Conservation (phyloP, 371 early-diverging fungal genomes). For the Actinomortierella ambigua region DNA sequence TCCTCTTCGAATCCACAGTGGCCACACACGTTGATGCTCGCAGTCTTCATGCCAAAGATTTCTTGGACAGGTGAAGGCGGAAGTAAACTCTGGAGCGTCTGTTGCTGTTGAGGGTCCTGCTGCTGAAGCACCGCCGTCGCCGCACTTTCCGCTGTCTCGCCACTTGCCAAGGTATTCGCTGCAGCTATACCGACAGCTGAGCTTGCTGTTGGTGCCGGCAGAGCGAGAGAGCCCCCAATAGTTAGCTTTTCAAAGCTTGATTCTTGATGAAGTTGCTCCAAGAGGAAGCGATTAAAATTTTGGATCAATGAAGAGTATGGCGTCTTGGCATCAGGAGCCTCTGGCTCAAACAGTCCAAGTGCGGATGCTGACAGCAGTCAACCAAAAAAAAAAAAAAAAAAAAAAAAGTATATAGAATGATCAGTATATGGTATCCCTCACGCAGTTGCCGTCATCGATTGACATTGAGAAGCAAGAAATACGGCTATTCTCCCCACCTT, state of each 20-base stretch:
- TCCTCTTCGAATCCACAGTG: constrained; percentile 63
- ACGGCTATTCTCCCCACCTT: constrained; percentile 58
- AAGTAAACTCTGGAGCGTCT: constrained; percentile 8
- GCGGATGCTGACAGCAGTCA: constrained; percentile 60
- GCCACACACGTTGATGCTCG: constrained; percentile 66
- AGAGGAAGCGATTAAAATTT: constrained; percentile 85
- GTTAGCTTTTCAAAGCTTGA: constrained; percentile 42
- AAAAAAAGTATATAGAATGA: too few species aligned
- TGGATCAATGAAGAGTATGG: constrained; percentile 81
- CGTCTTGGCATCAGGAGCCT: constrained; percentile 60
- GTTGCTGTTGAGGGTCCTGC: too few species aligned
- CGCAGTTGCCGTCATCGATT: not conserved
- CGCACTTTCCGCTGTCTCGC: too few species aligned
- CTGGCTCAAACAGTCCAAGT: constrained; percentile 85
- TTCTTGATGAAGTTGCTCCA: constrained; percentile 87
- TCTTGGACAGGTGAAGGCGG: constrained; percentile 70
- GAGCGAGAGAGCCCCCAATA: not conserved
- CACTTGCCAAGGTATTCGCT: not conserved
- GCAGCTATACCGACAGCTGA: constrained; percentile 8
- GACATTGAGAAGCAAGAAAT: constrained; percentile 5
- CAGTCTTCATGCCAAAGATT: constrained; percentile 71
- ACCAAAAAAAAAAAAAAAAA: not conserved
- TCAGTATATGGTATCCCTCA: too few species aligned
- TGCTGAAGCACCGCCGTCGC: too few species aligned
- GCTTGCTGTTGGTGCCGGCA: constrained; percentile 2